Evolutionary conservation across 805 yeast genomes (phyloP).

Genomic region (Lachancea sp.): DNA sequence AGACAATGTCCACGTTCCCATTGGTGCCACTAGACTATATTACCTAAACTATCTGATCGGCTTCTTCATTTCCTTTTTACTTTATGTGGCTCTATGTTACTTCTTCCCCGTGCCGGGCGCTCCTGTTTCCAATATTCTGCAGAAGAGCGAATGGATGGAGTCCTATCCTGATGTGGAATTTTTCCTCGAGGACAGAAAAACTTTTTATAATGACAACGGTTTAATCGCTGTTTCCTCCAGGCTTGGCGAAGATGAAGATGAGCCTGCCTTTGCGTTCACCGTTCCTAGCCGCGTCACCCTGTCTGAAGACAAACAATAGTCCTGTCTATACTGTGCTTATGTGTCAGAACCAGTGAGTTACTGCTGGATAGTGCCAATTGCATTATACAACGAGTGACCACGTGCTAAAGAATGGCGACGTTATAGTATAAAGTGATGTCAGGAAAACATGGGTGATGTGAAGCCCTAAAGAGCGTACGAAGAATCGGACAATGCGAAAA

Average conservation of each 20-base stretch:
- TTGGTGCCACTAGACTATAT: constrained; percentile 68
- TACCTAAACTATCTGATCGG: constrained; percentile 72
- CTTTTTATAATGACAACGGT: constrained; percentile 1
- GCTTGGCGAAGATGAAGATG: constrained; percentile 6
- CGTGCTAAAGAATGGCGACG: no score
- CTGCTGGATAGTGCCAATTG: no score
- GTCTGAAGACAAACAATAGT: no score
- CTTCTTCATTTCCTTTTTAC: constrained; percentile 48
- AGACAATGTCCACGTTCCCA: constrained; percentile 44
- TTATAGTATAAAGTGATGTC: no score
- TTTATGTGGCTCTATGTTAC: constrained; percentile 48
- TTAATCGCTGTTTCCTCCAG: constrained; percentile 4
- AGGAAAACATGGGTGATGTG: no score
- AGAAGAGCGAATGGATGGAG: constrained; percentile 55
- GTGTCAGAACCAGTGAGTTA: no score
- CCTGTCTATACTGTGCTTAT: no score
- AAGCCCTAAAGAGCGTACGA: no score
- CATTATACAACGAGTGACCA: no score
- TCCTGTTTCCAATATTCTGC: constrained; percentile 35
- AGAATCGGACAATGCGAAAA: no score
- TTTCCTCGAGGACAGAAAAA: constrained; percentile 38
- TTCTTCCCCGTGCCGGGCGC: constrained; percentile 48
- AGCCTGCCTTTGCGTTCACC: constrained; percentile 6
- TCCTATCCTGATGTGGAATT: constrained; percentile 56
- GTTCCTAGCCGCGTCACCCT: constrained; percentile 5